Evolutionary conservation across 257 asterid genomes (phyloP), one percentile per base, ranked within the genome.

Genomic region (Misopates orontium): DNA sequence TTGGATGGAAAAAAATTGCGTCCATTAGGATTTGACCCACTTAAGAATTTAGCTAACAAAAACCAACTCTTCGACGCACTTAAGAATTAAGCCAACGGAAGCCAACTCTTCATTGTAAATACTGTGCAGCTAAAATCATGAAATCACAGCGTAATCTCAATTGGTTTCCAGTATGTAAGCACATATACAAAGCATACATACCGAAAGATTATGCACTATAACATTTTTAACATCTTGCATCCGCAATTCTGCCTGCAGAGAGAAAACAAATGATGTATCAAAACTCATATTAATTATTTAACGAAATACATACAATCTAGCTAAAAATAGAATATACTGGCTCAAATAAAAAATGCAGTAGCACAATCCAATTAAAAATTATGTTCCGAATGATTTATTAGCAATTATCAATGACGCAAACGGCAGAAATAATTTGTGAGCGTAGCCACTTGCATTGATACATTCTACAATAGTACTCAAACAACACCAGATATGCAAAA

Each of bases 151-250:
- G 22, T 32, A 56, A 24, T 28, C 57, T 67, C 40, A 56, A 56
- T 6, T 6, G 6, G 6, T 28, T 28, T 28, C 36, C 36, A 28
- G 6, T 36, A 36, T 36, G 11, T 36, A 36, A 4, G 11, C 8
- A n/a, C 8, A 45, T 45, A 45, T 5, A 45, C 19, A 45, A 14
- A 45, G 17, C 19, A 16, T 45, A 45, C 51, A n/a, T 85, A 92
- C 98, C 81, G 97, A 89, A 62, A 89, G 87, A 74, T 89, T 87
- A 66, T 92, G 96, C 75, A 87, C 96, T 17, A 81, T 10, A 45
- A 92, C 96, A 68, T 87, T 87, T 73, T 79, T 85, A 73, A 89
- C 90, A 73, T 92, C 97, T 67, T 92, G 96, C 98, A 92, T 92
- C 83, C 60, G 84, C 91, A 92, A 60, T 77, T 92, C 98, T 42